Percentiles rank a stretch among this genome's conserved stretches.
Conservation (phyloP, 2,329 filamentous ascomycete genomes). For the Elsinoe perseae region DNA sequence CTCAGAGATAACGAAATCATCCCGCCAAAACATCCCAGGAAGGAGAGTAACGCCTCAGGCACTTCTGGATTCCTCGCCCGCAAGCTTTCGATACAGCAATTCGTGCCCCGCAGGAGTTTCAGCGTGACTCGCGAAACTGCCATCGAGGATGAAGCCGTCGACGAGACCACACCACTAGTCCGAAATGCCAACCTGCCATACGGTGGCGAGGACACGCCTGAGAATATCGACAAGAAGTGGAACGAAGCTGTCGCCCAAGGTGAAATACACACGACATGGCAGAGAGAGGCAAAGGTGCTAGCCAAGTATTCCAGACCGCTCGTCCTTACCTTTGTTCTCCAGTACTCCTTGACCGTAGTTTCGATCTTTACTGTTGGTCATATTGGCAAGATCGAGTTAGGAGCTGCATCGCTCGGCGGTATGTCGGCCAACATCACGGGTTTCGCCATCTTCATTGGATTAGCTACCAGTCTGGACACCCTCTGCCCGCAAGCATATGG, state of each 20-base stretch:
- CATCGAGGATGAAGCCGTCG: conserved; percentile 13
- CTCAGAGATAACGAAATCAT: conserved; percentile 54
- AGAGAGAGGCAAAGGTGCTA: conserved; percentile 77
- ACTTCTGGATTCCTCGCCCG: conserved; percentile 12
- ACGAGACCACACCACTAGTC: conserved; percentile 21
- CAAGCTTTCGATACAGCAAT: conserved; percentile 13
- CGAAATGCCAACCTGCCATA: conserved; percentile 31
- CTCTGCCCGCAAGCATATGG: conserved; percentile 90
- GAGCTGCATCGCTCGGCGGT: conserved; percentile 38
- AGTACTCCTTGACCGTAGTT: conserved; percentile 40
- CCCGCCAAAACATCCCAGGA: conserved; percentile 43
- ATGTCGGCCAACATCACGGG: conserved; percentile 43
- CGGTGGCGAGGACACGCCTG: conserved; percentile 40
- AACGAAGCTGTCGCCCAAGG: conserved; percentile 74
- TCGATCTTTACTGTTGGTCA: conserved; percentile 41
- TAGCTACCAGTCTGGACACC: conserved; percentile 83
- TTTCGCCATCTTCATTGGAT: conserved; percentile 44
- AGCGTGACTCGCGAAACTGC: not conserved
- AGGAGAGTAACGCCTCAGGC: conserved; percentile 17
- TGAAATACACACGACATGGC: conserved; percentile 81
- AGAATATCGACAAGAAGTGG: conserved; percentile 65
- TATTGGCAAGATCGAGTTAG: conserved; percentile 39
- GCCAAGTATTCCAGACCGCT: conserved; percentile 39
- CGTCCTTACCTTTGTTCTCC: conserved; percentile 39
- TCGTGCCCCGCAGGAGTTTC: not conserved